These are phyloP conservation scores for Trichoderma endophyticum DNA, from an alignment of 2,329 filamentous ascomycete species.

Conservation along the genomic window DNA sequence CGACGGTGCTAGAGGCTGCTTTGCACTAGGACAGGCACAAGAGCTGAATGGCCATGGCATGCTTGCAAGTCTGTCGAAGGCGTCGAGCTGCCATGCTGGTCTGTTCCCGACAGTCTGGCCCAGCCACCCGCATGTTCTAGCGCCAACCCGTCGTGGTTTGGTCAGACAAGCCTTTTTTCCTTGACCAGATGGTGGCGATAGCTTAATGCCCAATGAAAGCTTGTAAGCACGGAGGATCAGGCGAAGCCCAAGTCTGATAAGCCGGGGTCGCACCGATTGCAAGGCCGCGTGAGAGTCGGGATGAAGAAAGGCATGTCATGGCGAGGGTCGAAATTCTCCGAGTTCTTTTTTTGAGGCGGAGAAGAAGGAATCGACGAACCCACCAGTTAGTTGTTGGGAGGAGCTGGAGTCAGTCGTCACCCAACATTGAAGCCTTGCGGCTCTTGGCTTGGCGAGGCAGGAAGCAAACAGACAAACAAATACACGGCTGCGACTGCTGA, in stretches of 20 bases:
- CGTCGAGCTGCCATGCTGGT: background rate
- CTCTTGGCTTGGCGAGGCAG: background rate
- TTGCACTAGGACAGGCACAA: background rate
- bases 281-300: background rate
- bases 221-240: background rate
- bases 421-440: background rate
- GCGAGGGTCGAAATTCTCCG: background rate
- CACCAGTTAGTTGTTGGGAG: background rate
- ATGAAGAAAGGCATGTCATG: background rate
- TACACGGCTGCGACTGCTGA: background rate
- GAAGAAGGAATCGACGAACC: background rate
- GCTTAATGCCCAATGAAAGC: background rate
- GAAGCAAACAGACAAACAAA: background rate
- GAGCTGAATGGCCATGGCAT: background rate
- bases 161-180: background rate
- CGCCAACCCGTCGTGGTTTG: constrained; percentile 5
- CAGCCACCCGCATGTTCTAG: constrained; percentile 14
- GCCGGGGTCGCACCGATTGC: background rate
- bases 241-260: background rate
- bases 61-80: background rate
- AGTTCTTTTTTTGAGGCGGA: background rate
- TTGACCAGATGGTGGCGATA: background rate
- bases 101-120: constrained; percentile 9
- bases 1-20: background rate
- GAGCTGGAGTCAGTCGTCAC: background rate